These are phyloP conservation scores for Mallotus japonicus DNA, from an alignment of 441 rosid species.

Conservation along the genomic window DNA sequence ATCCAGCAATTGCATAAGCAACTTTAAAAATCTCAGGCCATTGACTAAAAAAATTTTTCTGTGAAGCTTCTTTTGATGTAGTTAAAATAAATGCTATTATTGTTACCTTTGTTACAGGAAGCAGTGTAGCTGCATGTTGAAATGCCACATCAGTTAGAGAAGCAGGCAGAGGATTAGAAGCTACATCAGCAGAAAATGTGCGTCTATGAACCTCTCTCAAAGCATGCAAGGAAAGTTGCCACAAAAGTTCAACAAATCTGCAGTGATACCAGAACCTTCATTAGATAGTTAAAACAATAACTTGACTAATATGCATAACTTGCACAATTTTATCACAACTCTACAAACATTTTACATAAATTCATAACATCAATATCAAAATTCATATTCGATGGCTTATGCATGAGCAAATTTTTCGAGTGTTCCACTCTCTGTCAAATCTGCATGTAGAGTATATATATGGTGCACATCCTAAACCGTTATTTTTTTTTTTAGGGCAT, in stretches of 20 bases:
- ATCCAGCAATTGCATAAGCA: not conserved
- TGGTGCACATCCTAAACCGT: not conserved
- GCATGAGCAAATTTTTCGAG: not conserved
- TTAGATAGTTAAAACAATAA: constrained; percentile 4
- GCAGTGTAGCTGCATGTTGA: constrained; percentile 97
- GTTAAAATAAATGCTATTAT: not conserved
- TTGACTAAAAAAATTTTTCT: not conserved
- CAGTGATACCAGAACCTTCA: constrained; percentile 30
- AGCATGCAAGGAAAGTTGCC: constrained; percentile 99
- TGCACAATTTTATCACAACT: too few species aligned
- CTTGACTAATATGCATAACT: not conserved
- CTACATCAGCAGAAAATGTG: constrained; percentile 84
- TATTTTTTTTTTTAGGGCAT: too few species aligned
- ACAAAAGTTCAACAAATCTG: constrained; percentile 97
- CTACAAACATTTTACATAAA: not conserved
- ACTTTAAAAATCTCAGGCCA: not conserved
- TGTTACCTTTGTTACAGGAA: constrained; percentile 91
- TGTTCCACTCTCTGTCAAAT: not conserved
- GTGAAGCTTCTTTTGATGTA: not conserved
- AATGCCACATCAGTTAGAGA: constrained; percentile 95
- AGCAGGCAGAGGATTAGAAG: constrained; percentile 88
- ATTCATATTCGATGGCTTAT: not conserved
- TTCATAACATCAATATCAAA: not conserved
- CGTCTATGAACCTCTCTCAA: constrained; percentile 94
- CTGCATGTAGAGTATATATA: not conserved